Conservation (phyloP, 2,329 filamentous ascomycete species). For the Emergomyces pasteurianus region DNA sequence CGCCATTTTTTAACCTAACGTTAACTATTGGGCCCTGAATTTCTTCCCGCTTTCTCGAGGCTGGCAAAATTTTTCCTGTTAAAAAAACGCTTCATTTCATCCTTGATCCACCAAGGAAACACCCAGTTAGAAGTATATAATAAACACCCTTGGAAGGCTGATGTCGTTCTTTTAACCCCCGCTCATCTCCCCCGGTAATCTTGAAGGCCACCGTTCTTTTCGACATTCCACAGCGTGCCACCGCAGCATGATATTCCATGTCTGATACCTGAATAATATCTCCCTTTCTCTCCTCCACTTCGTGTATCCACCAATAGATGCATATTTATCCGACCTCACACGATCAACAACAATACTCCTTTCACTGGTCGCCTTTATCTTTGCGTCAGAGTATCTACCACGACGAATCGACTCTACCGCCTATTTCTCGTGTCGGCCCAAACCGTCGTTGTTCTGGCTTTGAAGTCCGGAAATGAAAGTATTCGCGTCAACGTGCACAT, state of each 20-base stretch:
- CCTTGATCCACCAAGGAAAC: background rate
- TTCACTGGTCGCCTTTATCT: background rate
- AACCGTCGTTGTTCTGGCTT: background rate
- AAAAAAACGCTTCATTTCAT: no score
- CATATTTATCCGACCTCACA: background rate
- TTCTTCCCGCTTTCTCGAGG: background rate
- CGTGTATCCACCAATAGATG: background rate
- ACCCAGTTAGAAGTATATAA: background rate
- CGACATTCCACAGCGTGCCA: background rate
- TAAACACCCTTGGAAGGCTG: background rate
- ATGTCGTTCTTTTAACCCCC: background rate
- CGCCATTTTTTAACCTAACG: background rate
- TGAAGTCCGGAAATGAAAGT: constrained; percentile 62
- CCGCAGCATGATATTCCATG: background rate
- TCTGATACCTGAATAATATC: background rate
- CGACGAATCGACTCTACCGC: no score
- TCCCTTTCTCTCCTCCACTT: background rate
- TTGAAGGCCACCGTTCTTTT: background rate
- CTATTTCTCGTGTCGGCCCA: background rate
- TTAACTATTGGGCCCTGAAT: background rate
- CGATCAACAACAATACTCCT: background rate
- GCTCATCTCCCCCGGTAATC: background rate
- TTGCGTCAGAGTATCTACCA: background rate
- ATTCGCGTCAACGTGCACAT: constrained; percentile 80
- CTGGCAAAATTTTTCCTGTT: background rate